These are phyloP conservation scores for Amanita rimosa DNA, from an alignment of 768 basidiomycete species.

Conservation along the genomic window DNA sequence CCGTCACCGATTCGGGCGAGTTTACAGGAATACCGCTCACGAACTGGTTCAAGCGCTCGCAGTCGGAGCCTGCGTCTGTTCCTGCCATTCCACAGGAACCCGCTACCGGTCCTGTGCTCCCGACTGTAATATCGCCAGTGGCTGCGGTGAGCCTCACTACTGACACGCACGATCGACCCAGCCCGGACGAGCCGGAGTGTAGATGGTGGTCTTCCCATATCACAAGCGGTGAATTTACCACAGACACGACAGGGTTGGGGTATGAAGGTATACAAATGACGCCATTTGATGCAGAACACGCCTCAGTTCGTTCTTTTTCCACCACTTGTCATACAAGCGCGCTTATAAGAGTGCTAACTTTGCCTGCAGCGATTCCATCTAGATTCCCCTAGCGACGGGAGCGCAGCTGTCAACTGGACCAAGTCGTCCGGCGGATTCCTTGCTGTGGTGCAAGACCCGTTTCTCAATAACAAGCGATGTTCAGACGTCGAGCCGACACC, in stretches of 20 bases:
- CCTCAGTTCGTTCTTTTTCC: not conserved
- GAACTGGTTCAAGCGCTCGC: constrained; percentile 54
- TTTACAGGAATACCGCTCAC: constrained; percentile 32
- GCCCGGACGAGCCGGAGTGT: constrained; percentile 1
- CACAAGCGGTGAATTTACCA: not conserved
- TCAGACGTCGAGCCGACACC: not conserved
- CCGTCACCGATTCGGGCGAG: not conserved
- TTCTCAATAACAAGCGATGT: not conserved
- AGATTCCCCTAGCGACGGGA: not conserved
- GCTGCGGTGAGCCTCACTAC: not conserved
- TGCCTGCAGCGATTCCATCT: constrained; percentile 1
- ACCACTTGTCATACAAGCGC: not conserved
- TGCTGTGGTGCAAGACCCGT: constrained; percentile 1
- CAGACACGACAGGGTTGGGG: constrained; percentile 1
- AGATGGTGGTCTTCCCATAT: not conserved
- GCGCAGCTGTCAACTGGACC: constrained; percentile 2
- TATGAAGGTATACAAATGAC: not conserved
- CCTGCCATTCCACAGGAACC: not conserved
- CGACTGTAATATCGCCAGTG: not conserved
- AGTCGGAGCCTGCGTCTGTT: constrained; percentile 39
- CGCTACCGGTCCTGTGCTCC: not conserved
- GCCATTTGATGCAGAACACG: not conserved
- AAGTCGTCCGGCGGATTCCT: constrained; percentile 1
- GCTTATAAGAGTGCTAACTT: not conserved
- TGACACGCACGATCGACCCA: not conserved